Evolutionary conservation across 1,284 basidiomycete genomes (phyloP).

Genomic region (Cryptococcus maquisensis): DNA sequence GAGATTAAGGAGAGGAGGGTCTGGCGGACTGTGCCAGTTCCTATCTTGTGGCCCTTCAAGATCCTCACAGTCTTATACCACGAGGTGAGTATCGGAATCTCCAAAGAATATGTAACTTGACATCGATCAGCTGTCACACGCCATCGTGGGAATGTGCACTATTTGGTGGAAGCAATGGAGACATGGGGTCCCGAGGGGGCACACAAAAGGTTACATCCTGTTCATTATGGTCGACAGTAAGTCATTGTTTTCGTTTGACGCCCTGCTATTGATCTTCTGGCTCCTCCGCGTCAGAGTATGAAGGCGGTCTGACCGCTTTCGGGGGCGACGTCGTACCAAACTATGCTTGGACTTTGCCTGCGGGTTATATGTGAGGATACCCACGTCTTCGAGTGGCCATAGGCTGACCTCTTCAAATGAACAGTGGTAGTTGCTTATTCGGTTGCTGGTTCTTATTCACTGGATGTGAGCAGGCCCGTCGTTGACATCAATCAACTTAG

Average conservation of each 20-base stretch:
- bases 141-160: conserved; percentile 26
- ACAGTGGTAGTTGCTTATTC: conserved; percentile 28
- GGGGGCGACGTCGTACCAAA: conserved; percentile 9
- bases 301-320: conserved; percentile 18
- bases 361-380: conserved; percentile 31
- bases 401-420: not conserved
- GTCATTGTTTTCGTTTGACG: not conserved
- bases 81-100: conserved; percentile 19
- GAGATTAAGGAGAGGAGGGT: conserved; percentile 1
- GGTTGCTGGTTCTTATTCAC: conserved; percentile 29
- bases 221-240: conserved; percentile 20
- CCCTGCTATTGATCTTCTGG: no score
- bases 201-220: not conserved
- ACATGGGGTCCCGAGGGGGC: conserved; percentile 7
- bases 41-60: conserved; percentile 28
- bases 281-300: conserved; percentile 9
- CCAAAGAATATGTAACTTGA: conserved; percentile 6
- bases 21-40: conserved; percentile 11
- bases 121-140: conserved; percentile 26
- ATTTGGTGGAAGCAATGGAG: conserved; percentile 4
- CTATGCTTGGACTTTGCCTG: conserved; percentile 20
- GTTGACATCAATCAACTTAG: not conserved
- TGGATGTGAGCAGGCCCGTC: conserved; percentile 20
- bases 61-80: conserved; percentile 37
- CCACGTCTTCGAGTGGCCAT: not conserved